These are phyloP conservation scores for Naematelia encephala DNA, from an alignment of 768 basidiomycete genomes.

Conservation along the genomic window DNA sequence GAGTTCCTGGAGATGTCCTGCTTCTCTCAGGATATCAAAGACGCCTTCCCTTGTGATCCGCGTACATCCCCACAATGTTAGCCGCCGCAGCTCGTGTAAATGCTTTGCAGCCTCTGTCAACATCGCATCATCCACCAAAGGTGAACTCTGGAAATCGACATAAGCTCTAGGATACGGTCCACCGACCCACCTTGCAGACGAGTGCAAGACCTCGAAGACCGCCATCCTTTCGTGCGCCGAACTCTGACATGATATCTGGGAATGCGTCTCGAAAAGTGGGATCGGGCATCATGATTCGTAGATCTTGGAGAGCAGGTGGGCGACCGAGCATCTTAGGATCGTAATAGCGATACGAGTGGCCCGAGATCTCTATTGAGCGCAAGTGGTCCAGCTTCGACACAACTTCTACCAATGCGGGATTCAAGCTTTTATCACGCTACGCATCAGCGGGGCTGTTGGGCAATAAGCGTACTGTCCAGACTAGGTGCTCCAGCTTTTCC, in stretches of 20 bases:
- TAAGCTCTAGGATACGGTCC: background rate
- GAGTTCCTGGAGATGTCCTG: slow-evolving; percentile 30
- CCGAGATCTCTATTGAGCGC: slow-evolving; percentile 34
- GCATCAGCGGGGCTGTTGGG: background rate
- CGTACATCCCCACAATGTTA: slow-evolving; percentile 40
- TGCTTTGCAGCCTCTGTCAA: slow-evolving; percentile 23
- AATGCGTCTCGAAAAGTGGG: slow-evolving; percentile 19
- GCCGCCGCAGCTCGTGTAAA: slow-evolving; percentile 15
- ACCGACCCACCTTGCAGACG: slow-evolving; percentile 28
- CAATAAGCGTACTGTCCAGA: slow-evolving; percentile 33
- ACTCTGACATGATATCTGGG: slow-evolving; percentile 6
- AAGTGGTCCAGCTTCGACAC: slow-evolving; percentile 24
- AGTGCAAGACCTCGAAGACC: slow-evolving; percentile 33
- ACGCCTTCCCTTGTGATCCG: slow-evolving; percentile 33
- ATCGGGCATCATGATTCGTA: slow-evolving; percentile 46
- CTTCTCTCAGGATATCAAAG: slow-evolving; percentile 20
- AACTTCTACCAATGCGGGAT: slow-evolving; percentile 23
- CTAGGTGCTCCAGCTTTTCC: slow-evolving; percentile 29
- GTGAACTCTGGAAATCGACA: slow-evolving; percentile 30
- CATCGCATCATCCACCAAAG: slow-evolving; percentile 33
- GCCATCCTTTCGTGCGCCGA: slow-evolving; percentile 18
- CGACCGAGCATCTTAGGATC: slow-evolving; percentile 25
- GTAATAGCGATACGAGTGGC: slow-evolving; percentile 40
- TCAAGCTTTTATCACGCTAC: slow-evolving; percentile 36
- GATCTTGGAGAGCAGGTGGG: slow-evolving; percentile 25